Conservation (phyloP, 768 basidiomycete species). For the Russula emetica region DNA sequence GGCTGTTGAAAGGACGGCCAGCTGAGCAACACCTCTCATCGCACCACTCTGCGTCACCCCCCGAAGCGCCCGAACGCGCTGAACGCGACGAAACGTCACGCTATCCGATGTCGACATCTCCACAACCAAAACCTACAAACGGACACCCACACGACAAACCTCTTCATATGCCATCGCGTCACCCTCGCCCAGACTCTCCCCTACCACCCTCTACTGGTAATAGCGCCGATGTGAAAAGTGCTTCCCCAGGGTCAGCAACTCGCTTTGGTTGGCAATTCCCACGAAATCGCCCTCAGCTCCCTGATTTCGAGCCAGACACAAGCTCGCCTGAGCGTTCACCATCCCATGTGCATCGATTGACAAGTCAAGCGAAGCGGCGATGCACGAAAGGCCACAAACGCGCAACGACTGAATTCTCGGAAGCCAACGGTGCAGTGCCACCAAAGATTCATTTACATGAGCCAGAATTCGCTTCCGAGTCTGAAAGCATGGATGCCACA, state of each 20-base stretch:
- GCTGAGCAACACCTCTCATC: not conserved
- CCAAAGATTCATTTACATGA: too few relatives aligned
- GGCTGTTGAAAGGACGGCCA: not conserved
- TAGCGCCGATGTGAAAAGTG: too few relatives aligned
- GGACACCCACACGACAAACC: slow-evolving; percentile 10
- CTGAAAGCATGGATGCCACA: too few relatives aligned
- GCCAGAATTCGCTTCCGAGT: too few relatives aligned
- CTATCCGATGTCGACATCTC: slow-evolving; percentile 1
- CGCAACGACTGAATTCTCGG: too few relatives aligned
- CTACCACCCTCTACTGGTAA: too few relatives aligned
- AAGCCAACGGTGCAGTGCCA: too few relatives aligned
- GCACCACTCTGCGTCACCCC: not conserved
- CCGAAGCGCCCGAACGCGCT: not conserved
- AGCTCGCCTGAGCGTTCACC: slow-evolving; percentile 31
- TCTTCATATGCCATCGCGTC: not conserved
- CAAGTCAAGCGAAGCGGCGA: too few relatives aligned
- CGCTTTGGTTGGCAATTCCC: slow-evolving; percentile 42
- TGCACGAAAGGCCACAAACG: too few relatives aligned
- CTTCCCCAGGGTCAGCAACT: slow-evolving; percentile 29
- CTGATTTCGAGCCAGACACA: slow-evolving; percentile 40
- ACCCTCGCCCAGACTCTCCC: too few relatives aligned
- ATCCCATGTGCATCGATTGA: slow-evolving; percentile 28
- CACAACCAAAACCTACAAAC: not conserved
- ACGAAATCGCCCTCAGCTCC: slow-evolving; percentile 35
- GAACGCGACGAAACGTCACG: slow-evolving; percentile 5